Evolutionary conservation across 306 rosid species (phyloP), one percentile per base, ranked within the genome.

Genomic region (Cicer judaicum): DNA sequence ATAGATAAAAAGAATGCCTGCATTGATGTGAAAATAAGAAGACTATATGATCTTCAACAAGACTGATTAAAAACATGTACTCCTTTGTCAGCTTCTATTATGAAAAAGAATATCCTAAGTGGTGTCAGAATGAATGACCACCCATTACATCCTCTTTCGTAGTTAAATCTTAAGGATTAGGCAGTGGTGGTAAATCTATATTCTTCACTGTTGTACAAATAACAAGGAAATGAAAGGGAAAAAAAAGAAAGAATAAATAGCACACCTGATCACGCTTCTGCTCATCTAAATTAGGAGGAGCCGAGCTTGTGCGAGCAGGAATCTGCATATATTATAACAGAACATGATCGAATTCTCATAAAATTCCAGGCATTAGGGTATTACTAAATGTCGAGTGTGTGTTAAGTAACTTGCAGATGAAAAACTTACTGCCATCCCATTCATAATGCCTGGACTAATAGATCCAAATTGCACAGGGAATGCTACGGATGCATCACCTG

Each of bases 281-380:
- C 88, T 94, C 99, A 65, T 92, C 95, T 78, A 94, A 72, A 92
- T 94, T 94, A 55, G 98, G 98, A 76, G 98, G 97, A 38, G 96
- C 98, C 40, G 98, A 94, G 86, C 89, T 94, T 39, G 98, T 94
- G 42, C 96, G 90, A 53, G 97, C 97, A 70, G 98, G 97, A 80
- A 94, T 82, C 98, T 94, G 84, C 78, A 78, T 52, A 70, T 47
- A 67, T 60, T 59, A 36, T 14, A 80, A 77, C 2, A 80, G 19
- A 77, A 50, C 34, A 21, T 40, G 41, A 78, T 78, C 70, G 77
- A 56, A 43, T 39, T 39, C 56, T 36, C 57, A 63, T 53, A 60
- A 34, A 76, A n/a, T 53, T 65, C 10, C 15, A 16, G 70, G 59
- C 52, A 21, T 63, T 53, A 18, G 5, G 5, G 55, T 16, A 38